phyloP scores from a whole-genome alignment of 208 protist species.

The Trypanosoma melophagium region DNA sequence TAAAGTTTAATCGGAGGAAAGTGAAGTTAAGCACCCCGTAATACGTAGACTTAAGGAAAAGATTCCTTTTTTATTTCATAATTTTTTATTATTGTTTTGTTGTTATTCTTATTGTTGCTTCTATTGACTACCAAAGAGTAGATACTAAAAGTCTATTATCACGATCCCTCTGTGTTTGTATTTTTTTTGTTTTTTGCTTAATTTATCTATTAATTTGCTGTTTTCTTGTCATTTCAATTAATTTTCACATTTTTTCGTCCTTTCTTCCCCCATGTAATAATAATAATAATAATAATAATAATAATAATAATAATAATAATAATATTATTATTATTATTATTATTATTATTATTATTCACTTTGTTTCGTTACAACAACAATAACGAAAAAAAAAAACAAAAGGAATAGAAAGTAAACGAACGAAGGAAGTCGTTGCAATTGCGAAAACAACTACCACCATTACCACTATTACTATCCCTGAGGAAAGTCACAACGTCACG shows the following conservation, averaged over 20 bases:
- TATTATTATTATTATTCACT: not conserved
- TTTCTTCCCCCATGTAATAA: no score
- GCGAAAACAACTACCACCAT: constrained; percentile 4
- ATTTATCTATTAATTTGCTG: no score
- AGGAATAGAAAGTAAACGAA: constrained; percentile 25
- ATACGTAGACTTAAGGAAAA: not conserved
- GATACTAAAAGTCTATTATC: no score
- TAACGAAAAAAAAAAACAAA: constrained; percentile 6
- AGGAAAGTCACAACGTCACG: constrained; percentile 1
- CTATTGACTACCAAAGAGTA: no score
- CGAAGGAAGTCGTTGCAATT: constrained; percentile 5
- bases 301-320: no score
- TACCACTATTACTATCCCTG: not conserved
- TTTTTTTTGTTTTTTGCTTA: no score
- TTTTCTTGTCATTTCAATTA: no score
- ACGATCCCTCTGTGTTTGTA: no score
- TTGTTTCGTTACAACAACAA: constrained; percentile 14
- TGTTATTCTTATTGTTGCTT: not conserved
- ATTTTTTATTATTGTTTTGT: not conserved
- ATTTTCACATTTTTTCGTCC: no score
- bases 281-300: no score
- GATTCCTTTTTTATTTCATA: no score
- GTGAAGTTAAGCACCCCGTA: not conserved
- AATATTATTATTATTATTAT: constrained; percentile 8
- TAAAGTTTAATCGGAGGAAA: constrained; percentile 51